These are phyloP conservation scores for Colletotrichum scovillei DNA, from an alignment of 2,329 filamentous ascomycete genomes.

Conservation along the genomic window DNA sequence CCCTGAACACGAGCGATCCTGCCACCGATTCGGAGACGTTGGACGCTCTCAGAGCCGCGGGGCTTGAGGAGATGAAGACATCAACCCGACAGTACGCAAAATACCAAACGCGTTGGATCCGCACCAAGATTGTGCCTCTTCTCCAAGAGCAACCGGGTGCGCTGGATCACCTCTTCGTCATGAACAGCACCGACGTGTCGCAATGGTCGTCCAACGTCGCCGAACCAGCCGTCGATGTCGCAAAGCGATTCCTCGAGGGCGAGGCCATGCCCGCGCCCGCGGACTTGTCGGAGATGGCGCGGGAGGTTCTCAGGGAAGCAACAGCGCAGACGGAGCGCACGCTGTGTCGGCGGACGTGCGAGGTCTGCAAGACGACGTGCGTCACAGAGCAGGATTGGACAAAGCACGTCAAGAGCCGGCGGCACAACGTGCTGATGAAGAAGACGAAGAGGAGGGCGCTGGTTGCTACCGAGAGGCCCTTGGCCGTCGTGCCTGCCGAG, in stretches of 20 bases:
- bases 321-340: slow-evolving; percentile 62
- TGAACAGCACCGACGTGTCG: slow-evolving; percentile 80
- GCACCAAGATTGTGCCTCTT: slow-evolving; percentile 80
- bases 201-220: slow-evolving; percentile 74
- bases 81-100: slow-evolving; percentile 90
- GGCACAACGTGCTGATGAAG: slow-evolving; percentile 48
- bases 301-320: slow-evolving; percentile 65
- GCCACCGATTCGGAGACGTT: slow-evolving; percentile 52
- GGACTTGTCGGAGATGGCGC: slow-evolving; percentile 59
- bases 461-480: slow-evolving; percentile 39
- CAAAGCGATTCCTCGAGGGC: slow-evolving; percentile 71
- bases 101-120: slow-evolving; percentile 88
- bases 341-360: slow-evolving; percentile 72
- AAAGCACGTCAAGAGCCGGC: slow-evolving; percentile 50
- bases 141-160: slow-evolving; percentile 66
- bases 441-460: slow-evolving; percentile 52
- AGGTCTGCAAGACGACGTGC: slow-evolving; percentile 75
- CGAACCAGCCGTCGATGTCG: slow-evolving; percentile 71
- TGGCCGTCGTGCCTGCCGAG: slow-evolving; percentile 23
- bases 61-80: slow-evolving; percentile 81
- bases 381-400: slow-evolving; percentile 64
- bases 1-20: slow-evolving; percentile 44
- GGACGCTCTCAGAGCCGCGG: slow-evolving; percentile 65
- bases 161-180: slow-evolving; percentile 74
- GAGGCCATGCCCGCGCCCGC: slow-evolving; percentile 63